Base-by-base conservation (phyloP, 2,329 filamentous ascomycete species). In the Stenocarpella maydis region DNA sequence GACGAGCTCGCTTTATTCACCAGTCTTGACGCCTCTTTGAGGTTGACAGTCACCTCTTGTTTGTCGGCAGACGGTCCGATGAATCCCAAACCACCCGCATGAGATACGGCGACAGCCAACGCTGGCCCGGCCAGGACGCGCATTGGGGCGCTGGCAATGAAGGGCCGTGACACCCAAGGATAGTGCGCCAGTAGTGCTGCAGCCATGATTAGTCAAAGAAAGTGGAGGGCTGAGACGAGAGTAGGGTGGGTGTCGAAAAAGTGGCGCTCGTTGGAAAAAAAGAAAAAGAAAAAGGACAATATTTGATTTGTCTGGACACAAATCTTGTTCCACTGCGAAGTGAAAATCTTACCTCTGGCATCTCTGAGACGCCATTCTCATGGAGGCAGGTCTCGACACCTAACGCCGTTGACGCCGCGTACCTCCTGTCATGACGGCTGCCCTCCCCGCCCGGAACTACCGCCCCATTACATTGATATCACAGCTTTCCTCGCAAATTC, bases 111-210 rank as follows among this genome's bases (percentile, higher is more conserved):
- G 39, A 89, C 80, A 3, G 90, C 88, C 3, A 93, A 83, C 0
- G 79, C 73, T 76, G 83, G 71, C 77, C 85, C 75, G 77, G 84
- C 73, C 84, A 93, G 87, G 43, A 89, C 82, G 54, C 90, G 86
- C 91, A 94, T 93, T 0, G 92, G 92, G 1, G 90, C 91, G 45
- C 84, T 82, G 54, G 85, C 82, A 37, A 94, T 83, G 24, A 92
- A 78, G 7, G 90, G 90, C 2, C 79, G 74, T 43, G 81, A 77
- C 5, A 83, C 84, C 89, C 90, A 92, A 73, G 88, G 87, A 74
- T 75, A 75, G 58, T 37, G 55, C 5, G 47, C 43, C 37, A 64
- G 5, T 19, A 68, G 43, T 52, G 24, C 28, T 8, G 66, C 66
- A n/a, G 66, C 66, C 66, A 68, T 68, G 55, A 37, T 24, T 15